These are phyloP conservation scores for Otatea glauca DNA, from an alignment of 176 grass and related monocot genomes.

Conservation along the genomic window DNA sequence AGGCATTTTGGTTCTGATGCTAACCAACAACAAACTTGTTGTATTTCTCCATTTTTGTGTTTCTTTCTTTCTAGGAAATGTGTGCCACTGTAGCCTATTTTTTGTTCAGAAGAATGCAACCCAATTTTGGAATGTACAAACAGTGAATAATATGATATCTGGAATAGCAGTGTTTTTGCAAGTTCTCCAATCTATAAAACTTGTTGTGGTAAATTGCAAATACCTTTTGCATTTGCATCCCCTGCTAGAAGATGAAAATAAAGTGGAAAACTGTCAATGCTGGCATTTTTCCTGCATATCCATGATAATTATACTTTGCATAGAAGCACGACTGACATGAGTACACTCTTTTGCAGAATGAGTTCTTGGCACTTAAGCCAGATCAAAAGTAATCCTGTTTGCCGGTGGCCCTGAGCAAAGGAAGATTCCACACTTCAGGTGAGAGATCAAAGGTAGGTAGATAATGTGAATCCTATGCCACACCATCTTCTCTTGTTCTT, in stretches of 20 bases:
- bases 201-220: conserved; percentile 16
- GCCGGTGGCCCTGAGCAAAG: neutral
- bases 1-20: conserved; percentile 24
- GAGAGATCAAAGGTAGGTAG: conserved; percentile 16
- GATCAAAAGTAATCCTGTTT: conserved; percentile 11
- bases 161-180: neutral
- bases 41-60: conserved; percentile 38
- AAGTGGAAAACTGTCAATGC: neutral
- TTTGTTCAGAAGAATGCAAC: conserved; percentile 10
- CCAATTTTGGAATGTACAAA: conserved; percentile 40
- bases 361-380: conserved; percentile 7
- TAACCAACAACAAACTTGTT: conserved; percentile 23
- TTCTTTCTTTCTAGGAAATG: conserved; percentile 26
- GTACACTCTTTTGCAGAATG: conserved; percentile 32
- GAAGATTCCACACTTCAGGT: neutral
- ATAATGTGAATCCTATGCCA: neutral
- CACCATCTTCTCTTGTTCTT: neutral
- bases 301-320: conserved; percentile 17
- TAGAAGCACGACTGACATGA: conserved; percentile 30
- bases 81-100: neutral
- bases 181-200: conserved; percentile 8
- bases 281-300: neutral
- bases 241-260: conserved; percentile 21
- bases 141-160: conserved; percentile 27
- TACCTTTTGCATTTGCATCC: neutral